Evolutionary conservation across 2,329 filamentous ascomycete species (phyloP).

Genomic region (Colletotrichum echinochloae): DNA sequence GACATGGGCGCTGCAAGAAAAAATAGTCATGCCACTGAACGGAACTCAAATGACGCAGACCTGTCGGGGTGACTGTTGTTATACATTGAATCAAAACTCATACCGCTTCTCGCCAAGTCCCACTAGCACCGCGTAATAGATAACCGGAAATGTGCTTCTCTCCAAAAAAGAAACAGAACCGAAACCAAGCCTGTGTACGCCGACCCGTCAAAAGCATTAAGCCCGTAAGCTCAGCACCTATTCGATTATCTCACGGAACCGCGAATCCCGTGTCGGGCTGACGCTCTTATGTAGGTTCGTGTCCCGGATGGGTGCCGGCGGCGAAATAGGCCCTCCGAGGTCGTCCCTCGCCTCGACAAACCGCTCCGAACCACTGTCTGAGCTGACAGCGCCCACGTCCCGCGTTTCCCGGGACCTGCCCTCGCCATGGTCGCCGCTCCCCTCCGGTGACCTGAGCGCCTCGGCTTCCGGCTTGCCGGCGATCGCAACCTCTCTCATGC

Average conservation of each 20-base stretch:
- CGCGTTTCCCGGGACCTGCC: slow-evolving; percentile 45
- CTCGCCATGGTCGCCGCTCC: slow-evolving; percentile 46
- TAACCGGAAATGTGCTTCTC: background rate
- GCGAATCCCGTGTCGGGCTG: slow-evolving; percentile 68
- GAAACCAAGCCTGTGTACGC: background rate
- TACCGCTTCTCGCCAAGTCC: background rate
- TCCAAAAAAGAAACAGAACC: no score
- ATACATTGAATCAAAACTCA: background rate
- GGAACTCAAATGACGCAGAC: background rate
- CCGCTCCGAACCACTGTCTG: slow-evolving; percentile 28
- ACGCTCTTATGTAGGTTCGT: slow-evolving; percentile 53
- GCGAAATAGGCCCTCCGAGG: slow-evolving; percentile 48
- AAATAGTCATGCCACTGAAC: no score
- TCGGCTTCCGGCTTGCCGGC: slow-evolving; percentile 50
- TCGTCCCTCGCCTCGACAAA: slow-evolving; percentile 61
- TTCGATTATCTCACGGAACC: slow-evolving; percentile 69
- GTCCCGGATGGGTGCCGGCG: slow-evolving; percentile 54
- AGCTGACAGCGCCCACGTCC: slow-evolving; percentile 55
- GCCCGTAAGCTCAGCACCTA: background rate
- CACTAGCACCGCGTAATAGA: background rate
- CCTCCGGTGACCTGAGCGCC: slow-evolving; percentile 31
- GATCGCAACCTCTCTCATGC: slow-evolving; percentile 61
- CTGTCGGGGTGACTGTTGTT: background rate
- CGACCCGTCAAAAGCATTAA: background rate
- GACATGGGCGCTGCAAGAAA: no score